Evolutionary conservation across 2,329 filamentous ascomycete genomes (phyloP).

Genomic region (Botrytis cinerea): DNA sequence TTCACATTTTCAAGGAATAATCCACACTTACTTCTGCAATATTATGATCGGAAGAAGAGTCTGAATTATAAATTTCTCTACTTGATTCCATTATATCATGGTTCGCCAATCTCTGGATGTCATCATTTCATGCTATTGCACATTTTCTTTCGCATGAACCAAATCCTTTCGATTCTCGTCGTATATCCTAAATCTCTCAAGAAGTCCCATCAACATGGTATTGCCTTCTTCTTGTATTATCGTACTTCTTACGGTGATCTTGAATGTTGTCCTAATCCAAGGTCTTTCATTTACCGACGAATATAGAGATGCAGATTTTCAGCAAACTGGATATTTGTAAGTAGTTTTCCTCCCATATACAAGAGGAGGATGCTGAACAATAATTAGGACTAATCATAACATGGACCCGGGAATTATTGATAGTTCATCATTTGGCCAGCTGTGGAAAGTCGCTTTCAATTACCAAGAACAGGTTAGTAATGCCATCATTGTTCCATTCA

Average conservation of each 20-base stretch:
- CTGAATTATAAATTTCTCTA: background rate
- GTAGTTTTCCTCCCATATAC: background rate
- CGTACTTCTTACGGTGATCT: background rate
- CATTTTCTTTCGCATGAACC: background rate
- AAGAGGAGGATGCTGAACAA: background rate
- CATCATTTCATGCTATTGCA: background rate
- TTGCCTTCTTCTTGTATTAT: background rate
- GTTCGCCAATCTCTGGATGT: too few species aligned
- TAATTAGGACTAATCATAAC: slow-evolving; percentile 53
- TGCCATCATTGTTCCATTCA: background rate
- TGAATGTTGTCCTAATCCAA: background rate
- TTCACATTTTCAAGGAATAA: background rate
- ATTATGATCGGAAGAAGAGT: background rate
- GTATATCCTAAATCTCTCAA: background rate
- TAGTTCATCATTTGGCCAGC: slow-evolving; percentile 55
- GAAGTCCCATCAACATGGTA: background rate
- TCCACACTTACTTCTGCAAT: background rate
- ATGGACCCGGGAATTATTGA: slow-evolving; percentile 61
- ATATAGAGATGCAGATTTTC: slow-evolving; percentile 20
- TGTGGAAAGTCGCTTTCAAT: slow-evolving; percentile 49
- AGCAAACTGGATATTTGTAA: slow-evolving; percentile 19
- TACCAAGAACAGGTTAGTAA: slow-evolving; percentile 18
- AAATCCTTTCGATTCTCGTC: background rate
- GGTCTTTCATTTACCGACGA: slow-evolving; percentile 14
- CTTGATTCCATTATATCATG: background rate